These are phyloP conservation scores for Apostasia ramifera DNA, from an alignment of 106 monocot species.

Conservation along the genomic window DNA sequence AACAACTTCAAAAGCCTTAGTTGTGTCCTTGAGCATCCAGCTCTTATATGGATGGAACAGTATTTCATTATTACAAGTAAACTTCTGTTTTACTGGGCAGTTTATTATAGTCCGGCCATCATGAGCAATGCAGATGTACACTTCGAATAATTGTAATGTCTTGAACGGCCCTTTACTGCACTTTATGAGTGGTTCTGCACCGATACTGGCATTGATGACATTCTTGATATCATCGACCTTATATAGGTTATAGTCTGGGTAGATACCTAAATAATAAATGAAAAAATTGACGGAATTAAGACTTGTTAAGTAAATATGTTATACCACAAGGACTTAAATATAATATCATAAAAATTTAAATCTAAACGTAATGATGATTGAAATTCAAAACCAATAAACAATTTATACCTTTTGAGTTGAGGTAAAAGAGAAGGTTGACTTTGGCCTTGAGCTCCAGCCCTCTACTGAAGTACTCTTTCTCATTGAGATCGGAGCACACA, in stretches of 20 bases:
- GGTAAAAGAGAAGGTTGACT: not conserved
- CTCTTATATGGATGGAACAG: slow-evolving; percentile 6
- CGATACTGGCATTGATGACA: not conserved
- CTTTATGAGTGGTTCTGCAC: not conserved
- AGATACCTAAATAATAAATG: not conserved
- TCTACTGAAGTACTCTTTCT: slow-evolving; percentile 8
- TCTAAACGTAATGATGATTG: not conserved
- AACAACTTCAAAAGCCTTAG: not conserved
- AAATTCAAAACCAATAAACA: not conserved
- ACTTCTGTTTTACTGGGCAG: not conserved
- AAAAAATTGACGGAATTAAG: not conserved
- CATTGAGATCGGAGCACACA: slow-evolving; percentile 12
- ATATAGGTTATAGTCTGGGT: not conserved
- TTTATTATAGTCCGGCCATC: not conserved
- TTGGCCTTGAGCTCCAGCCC: not conserved
- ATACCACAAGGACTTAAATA: not conserved
- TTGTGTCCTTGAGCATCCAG: not conserved
- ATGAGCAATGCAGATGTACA: not conserved
- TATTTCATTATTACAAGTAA: not conserved
- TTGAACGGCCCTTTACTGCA: not conserved
- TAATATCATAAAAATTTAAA: not conserved
- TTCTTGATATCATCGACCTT: slow-evolving; percentile 1
- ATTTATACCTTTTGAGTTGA: not conserved
- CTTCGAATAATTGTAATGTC: not conserved
- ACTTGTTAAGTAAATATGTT: not conserved